Base-by-base conservation (phyloP, 305 asterid species). In the Petunia hybrid region DNA sequence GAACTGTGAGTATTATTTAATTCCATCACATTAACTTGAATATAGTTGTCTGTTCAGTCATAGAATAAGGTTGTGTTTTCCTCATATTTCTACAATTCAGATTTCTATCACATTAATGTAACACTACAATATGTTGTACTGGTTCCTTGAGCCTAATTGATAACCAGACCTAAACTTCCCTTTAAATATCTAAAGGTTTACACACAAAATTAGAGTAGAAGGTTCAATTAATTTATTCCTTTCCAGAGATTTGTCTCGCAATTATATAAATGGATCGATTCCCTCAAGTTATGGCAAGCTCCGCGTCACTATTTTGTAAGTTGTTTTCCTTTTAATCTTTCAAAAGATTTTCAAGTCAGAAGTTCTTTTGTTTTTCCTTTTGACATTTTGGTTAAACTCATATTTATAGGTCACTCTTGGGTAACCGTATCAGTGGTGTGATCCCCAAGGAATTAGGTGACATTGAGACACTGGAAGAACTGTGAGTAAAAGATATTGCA, bases 391-490 rank as follows among this genome's bases (percentile, higher is more conserved):
- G 64, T 56, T 9, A n/a, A 69, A 83, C 71, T 62, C 67, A 62
- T 80, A 51, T 53, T 64, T 36, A 59, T 84, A 95, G 99, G 82
- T 81, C 94, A 39, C 89, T 95, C 82, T 14, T 91, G 79, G 99
- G 97, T 77, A 95, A 95, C 85, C 93, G 97, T 81, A 55, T 94
- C 35, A 85, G 90, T 36, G 98, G 98, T 73, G 12, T 53, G 40
- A 90, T 95, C 79, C 98, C 99, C 3, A 65, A 39, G 56, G 98
- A 94, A 87, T 80, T 95, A 75, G 98, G 97, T 60, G 84, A 88
- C 83, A 94, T 95, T 40, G 8, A 89, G 16, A 90, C 95, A 70
- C 87, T 94, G 83, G 86, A 86, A 84, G 63, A 83, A 9, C 85
- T 95, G 98, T 94, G 89, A 91, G 98, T 87, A 69, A 81, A 78